Evolutionary conservation across 345 rosid genomes (phyloP).

Genomic region (Syzygium jambos): DNA sequence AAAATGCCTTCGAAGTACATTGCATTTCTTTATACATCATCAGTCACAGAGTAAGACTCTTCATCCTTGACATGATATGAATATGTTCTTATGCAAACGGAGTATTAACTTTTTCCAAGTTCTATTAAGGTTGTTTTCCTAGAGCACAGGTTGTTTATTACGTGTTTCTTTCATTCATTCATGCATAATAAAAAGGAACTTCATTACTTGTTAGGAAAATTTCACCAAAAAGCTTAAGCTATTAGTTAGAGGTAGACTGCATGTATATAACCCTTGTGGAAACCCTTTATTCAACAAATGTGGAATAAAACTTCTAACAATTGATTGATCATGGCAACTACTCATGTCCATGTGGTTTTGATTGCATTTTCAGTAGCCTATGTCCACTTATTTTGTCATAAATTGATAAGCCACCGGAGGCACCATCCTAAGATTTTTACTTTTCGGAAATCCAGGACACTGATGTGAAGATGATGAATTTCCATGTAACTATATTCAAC

Average conservation of each 20-base stretch:
- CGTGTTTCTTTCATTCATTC: not conserved
- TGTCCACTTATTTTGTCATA: not conserved
- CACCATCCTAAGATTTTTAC: not conserved
- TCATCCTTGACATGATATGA: not conserved
- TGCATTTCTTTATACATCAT: not conserved
- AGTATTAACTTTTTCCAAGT: not conserved
- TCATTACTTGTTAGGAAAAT: not conserved
- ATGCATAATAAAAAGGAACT: not conserved
- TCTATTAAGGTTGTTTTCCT: not conserved
- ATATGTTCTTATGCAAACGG: not conserved
- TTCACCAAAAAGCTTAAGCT: too few species aligned
- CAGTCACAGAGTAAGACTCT: not conserved
- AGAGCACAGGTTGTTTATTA: fast-evolving
- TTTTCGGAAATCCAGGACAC: not conserved
- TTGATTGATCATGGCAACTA: not conserved
- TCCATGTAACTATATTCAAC: not conserved
- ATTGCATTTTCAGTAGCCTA: too few species aligned
- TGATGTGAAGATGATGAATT: not conserved
- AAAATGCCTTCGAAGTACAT: not conserved
- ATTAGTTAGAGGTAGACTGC: not conserved
- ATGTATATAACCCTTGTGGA: not conserved
- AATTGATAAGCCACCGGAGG: not conserved
- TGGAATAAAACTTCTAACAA: not conserved
- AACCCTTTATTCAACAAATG: not conserved
- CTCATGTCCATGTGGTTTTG: not conserved